Evolutionary conservation across 495 filamentous ascomycete species (phyloP).

Genomic region (Mytilinidion resinicola): DNA sequence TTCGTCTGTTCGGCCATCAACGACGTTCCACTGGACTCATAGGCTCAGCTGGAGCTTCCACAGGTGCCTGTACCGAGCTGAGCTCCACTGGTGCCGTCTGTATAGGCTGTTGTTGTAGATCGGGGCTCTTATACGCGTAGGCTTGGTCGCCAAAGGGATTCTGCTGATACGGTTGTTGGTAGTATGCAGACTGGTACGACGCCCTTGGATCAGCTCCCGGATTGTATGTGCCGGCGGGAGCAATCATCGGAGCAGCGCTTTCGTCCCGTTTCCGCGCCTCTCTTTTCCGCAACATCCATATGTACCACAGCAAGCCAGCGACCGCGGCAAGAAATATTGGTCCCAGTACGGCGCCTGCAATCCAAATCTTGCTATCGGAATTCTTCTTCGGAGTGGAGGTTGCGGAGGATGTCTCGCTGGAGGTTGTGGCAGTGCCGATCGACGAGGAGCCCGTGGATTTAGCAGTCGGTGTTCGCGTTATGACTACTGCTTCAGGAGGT

Average conservation of each 20-base stretch:
- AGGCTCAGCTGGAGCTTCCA: neutral
- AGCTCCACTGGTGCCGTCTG: neutral
- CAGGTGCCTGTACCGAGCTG: neutral
- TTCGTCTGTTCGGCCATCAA: neutral
- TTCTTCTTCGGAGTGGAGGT: neutral
- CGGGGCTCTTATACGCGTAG: neutral
- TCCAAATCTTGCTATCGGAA: constrained; percentile 7
- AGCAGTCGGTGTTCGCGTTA: neutral
- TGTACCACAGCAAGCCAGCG: constrained; percentile 9
- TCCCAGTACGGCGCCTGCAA: constrained; percentile 4
- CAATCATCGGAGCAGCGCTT: constrained; percentile 4
- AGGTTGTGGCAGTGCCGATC: neutral
- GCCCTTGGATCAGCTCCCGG: neutral
- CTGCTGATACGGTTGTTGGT: neutral
- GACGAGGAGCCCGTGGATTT: neutral
- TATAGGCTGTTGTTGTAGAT: neutral
- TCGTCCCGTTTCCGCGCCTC: neutral
- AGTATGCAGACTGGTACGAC: neutral
- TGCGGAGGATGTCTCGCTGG: neutral
- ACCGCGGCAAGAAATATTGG: neutral
- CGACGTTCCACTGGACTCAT: neutral
- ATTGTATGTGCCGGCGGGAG: neutral
- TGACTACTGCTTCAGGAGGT: constrained; percentile 4
- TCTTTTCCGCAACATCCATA: constrained; percentile 3
- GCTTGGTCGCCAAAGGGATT: neutral